Evolutionary conservation across 1,139 yeast genomes (phyloP).

Genomic region (Pneumocystis canis): DNA sequence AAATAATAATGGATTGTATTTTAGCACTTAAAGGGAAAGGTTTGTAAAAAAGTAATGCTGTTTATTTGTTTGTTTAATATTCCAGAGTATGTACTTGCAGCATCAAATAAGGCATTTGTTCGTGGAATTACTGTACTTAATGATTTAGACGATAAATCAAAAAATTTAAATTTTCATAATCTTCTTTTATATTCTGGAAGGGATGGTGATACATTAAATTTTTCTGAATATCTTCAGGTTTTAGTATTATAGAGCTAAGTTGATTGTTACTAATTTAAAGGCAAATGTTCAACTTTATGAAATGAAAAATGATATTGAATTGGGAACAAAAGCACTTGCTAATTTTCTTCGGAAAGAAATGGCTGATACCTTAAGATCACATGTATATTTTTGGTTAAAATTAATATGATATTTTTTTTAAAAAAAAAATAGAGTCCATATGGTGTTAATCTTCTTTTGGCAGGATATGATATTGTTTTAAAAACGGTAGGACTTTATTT

Average conservation of each 20-base stretch:
- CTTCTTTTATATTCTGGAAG: conserved; percentile 89
- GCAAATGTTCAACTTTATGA: conserved; percentile 83
- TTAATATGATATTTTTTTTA: not conserved
- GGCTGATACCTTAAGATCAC: conserved; percentile 74
- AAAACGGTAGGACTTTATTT: conserved; percentile 60
- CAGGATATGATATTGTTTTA: conserved; percentile 60
- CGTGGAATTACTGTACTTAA: conserved; percentile 86
- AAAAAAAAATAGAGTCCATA: conserved; percentile 52
- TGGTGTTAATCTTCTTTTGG: conserved; percentile 80
- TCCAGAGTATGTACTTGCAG: conserved; percentile 23
- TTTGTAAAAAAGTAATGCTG: not conserved
- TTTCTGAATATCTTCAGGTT: not conserved
- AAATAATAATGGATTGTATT: not conserved
- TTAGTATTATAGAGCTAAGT: conserved; percentile 8
- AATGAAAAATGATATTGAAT: conserved; percentile 71
- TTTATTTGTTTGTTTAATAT: conserved; percentile 1
- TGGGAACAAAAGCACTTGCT: conserved; percentile 74
- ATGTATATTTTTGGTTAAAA: conserved; percentile 24
- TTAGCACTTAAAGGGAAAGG: not conserved
- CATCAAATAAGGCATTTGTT: conserved; percentile 86
- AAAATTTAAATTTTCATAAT: conserved; percentile 58
- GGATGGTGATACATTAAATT: conserved; percentile 63
- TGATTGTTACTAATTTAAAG: conserved; percentile 26
- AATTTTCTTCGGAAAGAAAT: conserved; percentile 77
- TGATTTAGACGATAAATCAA: conserved; percentile 76